Conservation (phyloP, 768 basidiomycete genomes). For the Rhizopogon rudus region DNA sequence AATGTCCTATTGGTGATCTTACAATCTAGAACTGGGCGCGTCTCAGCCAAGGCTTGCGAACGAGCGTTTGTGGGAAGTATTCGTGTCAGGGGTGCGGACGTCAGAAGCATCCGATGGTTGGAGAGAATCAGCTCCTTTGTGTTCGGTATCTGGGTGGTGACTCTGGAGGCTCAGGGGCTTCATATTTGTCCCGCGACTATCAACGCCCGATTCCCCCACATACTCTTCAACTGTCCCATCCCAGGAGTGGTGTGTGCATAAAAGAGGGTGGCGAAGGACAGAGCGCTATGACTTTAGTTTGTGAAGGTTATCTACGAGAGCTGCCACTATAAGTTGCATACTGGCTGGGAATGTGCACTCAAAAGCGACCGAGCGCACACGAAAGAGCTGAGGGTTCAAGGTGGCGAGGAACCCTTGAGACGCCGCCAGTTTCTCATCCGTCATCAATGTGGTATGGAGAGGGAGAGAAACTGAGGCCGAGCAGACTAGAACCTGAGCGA, state of each 20-base stretch:
- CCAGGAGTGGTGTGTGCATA: constrained; percentile 20
- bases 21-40: not conserved
- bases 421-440: constrained; percentile 6
- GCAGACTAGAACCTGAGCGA: constrained; percentile 28
- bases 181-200: constrained; percentile 1
- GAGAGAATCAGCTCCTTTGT: not conserved
- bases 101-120: not conserved
- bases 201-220: constrained; percentile 19
- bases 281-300: constrained; percentile 18
- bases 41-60: not conserved
- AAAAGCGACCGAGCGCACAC: constrained; percentile 30
- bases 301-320: constrained; percentile 12
- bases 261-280: constrained; percentile 21
- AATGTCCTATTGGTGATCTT: constrained; percentile 11
- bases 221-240: constrained; percentile 15
- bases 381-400: constrained; percentile 17
- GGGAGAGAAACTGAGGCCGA: constrained; percentile 32
- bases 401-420: constrained; percentile 20
- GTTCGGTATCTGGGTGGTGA: no score
- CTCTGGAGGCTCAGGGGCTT: not conserved
- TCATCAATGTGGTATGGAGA: constrained; percentile 7
- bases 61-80: not conserved
- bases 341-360: constrained; percentile 24
- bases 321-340: constrained; percentile 23
- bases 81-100: not conserved